Percentiles rank a stretch among this genome's conserved stretches.
These are phyloP conservation scores for Didymella sp. DNA, from an alignment of 2,329 filamentous ascomycete genomes.

Conservation along the genomic window DNA sequence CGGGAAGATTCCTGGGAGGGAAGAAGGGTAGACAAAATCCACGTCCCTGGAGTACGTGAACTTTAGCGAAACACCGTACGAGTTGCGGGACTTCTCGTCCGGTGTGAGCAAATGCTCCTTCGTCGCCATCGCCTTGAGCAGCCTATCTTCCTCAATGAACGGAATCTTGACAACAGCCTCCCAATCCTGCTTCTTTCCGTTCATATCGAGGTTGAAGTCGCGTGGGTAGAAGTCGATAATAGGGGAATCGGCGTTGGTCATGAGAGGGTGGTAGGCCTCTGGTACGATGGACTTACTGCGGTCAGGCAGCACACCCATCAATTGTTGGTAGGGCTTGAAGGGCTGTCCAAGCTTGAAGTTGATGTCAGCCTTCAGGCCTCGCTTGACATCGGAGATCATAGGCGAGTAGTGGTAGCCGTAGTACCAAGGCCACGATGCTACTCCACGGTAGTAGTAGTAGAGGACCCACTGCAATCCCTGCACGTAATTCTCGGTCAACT, in stretches of 20 bases:
- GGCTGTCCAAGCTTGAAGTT: slow-evolving; percentile 94
- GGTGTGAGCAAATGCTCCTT: slow-evolving; percentile 79
- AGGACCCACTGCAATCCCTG: slow-evolving; percentile 98
- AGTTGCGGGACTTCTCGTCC: slow-evolving; percentile 82
- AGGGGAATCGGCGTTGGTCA: slow-evolving; percentile 88
- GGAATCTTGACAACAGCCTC: slow-evolving; percentile 99
- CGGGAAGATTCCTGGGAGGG: slow-evolving; percentile 86
- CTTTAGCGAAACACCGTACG: slow-evolving; percentile 90
- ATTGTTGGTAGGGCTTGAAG: slow-evolving; percentile 92
- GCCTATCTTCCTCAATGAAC: slow-evolving; percentile 91
- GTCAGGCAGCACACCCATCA: slow-evolving; percentile 98
- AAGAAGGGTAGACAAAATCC: slow-evolving; percentile 85
- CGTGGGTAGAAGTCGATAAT: slow-evolving; percentile 98
- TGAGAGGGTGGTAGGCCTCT: slow-evolving; percentile 82
- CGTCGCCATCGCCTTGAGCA: slow-evolving; percentile 84
- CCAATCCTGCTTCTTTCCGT: slow-evolving; percentile 99
- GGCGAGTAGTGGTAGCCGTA: slow-evolving; percentile 97
- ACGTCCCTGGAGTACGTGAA: slow-evolving; percentile 83
- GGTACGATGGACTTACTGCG: slow-evolving; percentile 98
- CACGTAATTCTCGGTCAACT: slow-evolving; percentile 93
- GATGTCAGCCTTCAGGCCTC: slow-evolving; percentile 83
- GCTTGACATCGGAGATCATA: slow-evolving; percentile 94
- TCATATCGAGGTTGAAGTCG: slow-evolving; percentile 98
- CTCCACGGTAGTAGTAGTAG: slow-evolving; percentile 96
- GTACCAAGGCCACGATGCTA: slow-evolving; percentile 98